phyloP scores from a whole-genome alignment of 208 protist species.

The Angomonas deanei region DNA sequence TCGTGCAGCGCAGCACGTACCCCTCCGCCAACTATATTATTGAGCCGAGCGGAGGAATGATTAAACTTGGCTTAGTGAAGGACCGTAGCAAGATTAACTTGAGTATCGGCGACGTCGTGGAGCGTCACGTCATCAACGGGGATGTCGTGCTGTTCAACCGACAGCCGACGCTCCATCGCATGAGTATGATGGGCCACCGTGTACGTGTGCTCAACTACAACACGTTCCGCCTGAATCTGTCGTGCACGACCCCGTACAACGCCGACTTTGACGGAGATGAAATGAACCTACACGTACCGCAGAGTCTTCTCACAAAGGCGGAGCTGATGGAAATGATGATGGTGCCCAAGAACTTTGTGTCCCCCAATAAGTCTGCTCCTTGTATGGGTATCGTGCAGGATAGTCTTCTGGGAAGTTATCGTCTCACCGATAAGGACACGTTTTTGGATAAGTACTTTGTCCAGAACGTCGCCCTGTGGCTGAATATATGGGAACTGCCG shows the following conservation, averaged over 20 bases:
- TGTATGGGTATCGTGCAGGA: conserved; percentile 99
- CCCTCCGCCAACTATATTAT: conserved; percentile 97
- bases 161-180: conserved; percentile 99
- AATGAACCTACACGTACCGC: conserved; percentile 99
- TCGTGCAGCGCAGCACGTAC: conserved; percentile 92
- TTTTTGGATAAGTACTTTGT: conserved; percentile 96
- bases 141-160: conserved; percentile 99
- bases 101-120: conserved; percentile 92
- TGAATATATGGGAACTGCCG: conserved; percentile 95
- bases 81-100: conserved; percentile 84
- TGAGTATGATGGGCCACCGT: conserved; percentile 99
- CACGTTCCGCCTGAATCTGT: conserved; percentile 99
- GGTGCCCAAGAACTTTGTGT: conserved; percentile 99
- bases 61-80: conserved; percentile 89
- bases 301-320: conserved; percentile 94
- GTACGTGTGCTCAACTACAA: conserved; percentile 97
- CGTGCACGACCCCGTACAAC: conserved; percentile 99
- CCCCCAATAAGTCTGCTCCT: conserved; percentile 96
- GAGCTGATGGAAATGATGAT: conserved; percentile 98
- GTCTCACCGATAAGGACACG: conserved; percentile 95
- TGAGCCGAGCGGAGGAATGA: conserved; percentile 75
- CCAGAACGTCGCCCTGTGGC: conserved; percentile 97
- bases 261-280: conserved; percentile 99
- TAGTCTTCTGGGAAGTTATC: conserved; percentile 92
- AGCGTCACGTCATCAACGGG: conserved; percentile 97